Evolutionary conservation across 164 flowering plant genomes (phyloP).

Genomic region (Dillenia suffruticosa): DNA sequence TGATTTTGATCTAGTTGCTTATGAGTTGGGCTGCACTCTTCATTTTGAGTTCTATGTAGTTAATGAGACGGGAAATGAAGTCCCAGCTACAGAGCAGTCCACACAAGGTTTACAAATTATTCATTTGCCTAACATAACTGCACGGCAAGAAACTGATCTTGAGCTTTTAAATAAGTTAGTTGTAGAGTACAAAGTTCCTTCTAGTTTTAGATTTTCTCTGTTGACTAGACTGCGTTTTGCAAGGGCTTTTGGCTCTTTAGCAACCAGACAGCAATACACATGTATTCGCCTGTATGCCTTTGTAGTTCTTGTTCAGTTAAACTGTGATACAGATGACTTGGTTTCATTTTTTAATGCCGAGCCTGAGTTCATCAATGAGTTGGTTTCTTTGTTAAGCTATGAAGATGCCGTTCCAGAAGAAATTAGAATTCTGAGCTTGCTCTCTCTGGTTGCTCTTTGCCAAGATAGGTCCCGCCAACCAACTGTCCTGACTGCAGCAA

Average conservation of each 20-base stretch:
- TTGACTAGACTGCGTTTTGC: slow-evolving; percentile 86
- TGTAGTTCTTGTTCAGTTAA: slow-evolving; percentile 81
- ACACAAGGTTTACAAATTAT: slow-evolving; percentile 66
- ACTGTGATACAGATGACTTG: slow-evolving; percentile 64
- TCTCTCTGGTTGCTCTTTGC: slow-evolving; percentile 80
- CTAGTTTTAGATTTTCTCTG: slow-evolving; percentile 67
- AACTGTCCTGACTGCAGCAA: slow-evolving; percentile 67
- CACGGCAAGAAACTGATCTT: slow-evolving; percentile 52
- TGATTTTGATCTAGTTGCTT: slow-evolving; percentile 52
- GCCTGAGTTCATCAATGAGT: slow-evolving; percentile 86
- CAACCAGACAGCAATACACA: slow-evolving; percentile 67
- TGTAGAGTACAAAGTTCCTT: slow-evolving; percentile 63
- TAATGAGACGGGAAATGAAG: slow-evolving; percentile 34
- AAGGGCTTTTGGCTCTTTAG: slow-evolving; percentile 70
- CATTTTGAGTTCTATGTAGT: slow-evolving; percentile 86
- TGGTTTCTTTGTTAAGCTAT: slow-evolving; percentile 71
- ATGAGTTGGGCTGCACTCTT: slow-evolving; percentile 69
- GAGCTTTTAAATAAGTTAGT: slow-evolving; percentile 71
- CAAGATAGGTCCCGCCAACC: slow-evolving; percentile 79
- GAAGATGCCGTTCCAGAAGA: slow-evolving; percentile 80
- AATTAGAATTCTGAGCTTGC: slow-evolving; percentile 59
- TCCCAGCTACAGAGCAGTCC: slow-evolving; percentile 16
- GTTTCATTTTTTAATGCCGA: slow-evolving; percentile 74
- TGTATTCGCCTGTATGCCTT: slow-evolving; percentile 90
- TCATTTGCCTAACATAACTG: slow-evolving; percentile 55